Evolutionary conservation across 1,284 basidiomycete species (phyloP).

Genomic region (Ustilago vetiveriae): DNA sequence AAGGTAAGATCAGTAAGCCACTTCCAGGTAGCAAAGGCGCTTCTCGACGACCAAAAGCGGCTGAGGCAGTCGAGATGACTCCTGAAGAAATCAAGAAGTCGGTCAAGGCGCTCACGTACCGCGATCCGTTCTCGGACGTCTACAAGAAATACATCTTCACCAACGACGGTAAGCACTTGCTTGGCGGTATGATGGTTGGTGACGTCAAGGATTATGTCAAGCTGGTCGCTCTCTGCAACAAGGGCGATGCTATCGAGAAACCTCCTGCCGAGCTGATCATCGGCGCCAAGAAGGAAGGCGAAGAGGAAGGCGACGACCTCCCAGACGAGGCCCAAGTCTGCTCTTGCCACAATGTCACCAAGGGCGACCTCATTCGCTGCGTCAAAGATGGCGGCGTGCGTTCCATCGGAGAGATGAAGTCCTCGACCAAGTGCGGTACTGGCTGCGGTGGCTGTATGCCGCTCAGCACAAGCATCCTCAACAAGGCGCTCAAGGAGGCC

Average conservation of each 20-base stretch:
- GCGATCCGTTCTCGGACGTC: constrained; percentile 74
- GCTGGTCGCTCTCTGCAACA: constrained; percentile 77
- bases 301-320: constrained; percentile 75
- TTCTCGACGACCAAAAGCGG: constrained; percentile 8
- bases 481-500: constrained; percentile 77
- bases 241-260: constrained; percentile 76
- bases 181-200: constrained; percentile 84
- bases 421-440: constrained; percentile 77
- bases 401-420: constrained; percentile 74
- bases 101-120: constrained; percentile 76
- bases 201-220: constrained; percentile 79
- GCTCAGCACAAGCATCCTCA: constrained; percentile 72
- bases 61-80: constrained; percentile 15
- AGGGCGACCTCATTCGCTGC: constrained; percentile 73
- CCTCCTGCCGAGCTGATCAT: constrained; percentile 77
- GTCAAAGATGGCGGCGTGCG: constrained; percentile 72
- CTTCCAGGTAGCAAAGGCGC: constrained; percentile 39
- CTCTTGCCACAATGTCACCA: constrained; percentile 77
- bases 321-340: constrained; percentile 79
- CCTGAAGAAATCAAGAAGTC: constrained; percentile 39
- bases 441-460: constrained; percentile 79
- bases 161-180: constrained; percentile 77
- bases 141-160: constrained; percentile 80
- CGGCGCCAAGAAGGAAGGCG: constrained; percentile 72
- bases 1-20: constrained; percentile 66